These are phyloP conservation scores for Draba incana DNA, from an alignment of 345 rosid species.

Conservation along the genomic window DNA sequence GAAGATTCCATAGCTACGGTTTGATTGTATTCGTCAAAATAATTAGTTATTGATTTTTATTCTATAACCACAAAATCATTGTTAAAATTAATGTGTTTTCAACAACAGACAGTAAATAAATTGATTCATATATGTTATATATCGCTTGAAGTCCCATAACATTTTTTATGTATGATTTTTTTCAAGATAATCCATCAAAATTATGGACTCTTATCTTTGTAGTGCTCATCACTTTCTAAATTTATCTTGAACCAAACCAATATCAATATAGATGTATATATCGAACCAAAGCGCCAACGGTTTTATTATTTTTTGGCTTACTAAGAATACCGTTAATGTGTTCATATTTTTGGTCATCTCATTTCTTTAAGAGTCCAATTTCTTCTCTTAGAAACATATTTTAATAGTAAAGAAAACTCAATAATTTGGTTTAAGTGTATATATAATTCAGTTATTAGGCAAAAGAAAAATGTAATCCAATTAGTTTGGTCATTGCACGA, in stretches of 20 bases:
- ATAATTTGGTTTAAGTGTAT: conserved; percentile 6
- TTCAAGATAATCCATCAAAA: neutral
- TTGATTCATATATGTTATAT: no score
- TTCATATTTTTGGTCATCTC: neutral
- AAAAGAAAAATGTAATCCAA: neutral
- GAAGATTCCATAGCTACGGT: neutral
- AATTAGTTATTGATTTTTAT: neutral
- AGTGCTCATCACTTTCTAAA: neutral
- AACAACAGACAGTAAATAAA: no score
- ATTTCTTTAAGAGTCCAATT: neutral
- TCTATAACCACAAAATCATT: no score
- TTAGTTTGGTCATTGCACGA: conserved; percentile 25
- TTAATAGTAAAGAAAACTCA: neutral
- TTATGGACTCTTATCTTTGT: neutral
- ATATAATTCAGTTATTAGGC: neutral
- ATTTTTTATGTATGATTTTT: no score
- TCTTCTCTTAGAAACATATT: neutral
- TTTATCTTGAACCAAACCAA: neutral
- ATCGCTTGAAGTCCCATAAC: no score
- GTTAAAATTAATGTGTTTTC: no score
- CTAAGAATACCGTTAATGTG: neutral
- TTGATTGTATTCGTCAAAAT: neutral
- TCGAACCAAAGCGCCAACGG: neutral
- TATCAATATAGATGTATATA: neutral
- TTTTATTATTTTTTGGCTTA: neutral